Evolutionary conservation across 345 rosid species (phyloP).

Genomic region (Mangifera indica): DNA sequence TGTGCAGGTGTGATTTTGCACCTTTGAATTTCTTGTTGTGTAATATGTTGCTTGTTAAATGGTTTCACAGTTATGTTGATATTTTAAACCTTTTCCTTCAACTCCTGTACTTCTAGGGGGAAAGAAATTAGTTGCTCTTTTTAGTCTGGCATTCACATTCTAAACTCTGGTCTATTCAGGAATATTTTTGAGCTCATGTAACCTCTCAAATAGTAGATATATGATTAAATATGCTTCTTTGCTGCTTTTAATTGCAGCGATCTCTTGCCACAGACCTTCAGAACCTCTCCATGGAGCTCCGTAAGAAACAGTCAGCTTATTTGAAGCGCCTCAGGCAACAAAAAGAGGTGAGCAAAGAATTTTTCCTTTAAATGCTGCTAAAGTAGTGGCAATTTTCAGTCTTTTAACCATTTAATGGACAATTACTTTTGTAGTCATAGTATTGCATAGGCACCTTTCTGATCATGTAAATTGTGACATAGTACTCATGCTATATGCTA

Average conservation of each 20-base stretch:
- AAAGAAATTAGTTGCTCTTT: neutral
- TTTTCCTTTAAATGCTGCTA: neutral
- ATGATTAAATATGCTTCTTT: constrained; percentile 18
- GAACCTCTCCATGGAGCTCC: constrained; percentile 85
- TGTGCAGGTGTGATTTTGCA: constrained; percentile 62
- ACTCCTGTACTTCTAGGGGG: neutral
- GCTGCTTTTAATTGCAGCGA: constrained; percentile 39
- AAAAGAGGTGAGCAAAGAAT: constrained; percentile 58
- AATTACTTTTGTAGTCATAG: neutral
- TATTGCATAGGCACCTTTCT: neutral
- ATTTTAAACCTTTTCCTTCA: neutral
- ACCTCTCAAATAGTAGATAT: constrained; percentile 1
- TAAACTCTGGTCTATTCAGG: neutral
- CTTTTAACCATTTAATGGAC: neutral
- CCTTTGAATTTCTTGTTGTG: neutral
- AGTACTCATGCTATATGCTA: constrained; percentile 4
- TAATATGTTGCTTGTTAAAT: neutral
- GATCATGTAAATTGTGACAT: neutral
- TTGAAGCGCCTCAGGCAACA: constrained; percentile 87
- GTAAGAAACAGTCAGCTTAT: constrained; percentile 90
- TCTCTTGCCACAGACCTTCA: constrained; percentile 96
- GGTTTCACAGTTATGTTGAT: neutral
- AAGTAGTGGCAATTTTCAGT: neutral
- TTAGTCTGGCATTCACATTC: neutral
- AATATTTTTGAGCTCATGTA: neutral